Percentiles rank a stretch among this genome's conserved stretches.
Evolutionary conservation across 2,329 filamentous ascomycete species (phyloP).

Genomic region (Penicillium sp.): DNA sequence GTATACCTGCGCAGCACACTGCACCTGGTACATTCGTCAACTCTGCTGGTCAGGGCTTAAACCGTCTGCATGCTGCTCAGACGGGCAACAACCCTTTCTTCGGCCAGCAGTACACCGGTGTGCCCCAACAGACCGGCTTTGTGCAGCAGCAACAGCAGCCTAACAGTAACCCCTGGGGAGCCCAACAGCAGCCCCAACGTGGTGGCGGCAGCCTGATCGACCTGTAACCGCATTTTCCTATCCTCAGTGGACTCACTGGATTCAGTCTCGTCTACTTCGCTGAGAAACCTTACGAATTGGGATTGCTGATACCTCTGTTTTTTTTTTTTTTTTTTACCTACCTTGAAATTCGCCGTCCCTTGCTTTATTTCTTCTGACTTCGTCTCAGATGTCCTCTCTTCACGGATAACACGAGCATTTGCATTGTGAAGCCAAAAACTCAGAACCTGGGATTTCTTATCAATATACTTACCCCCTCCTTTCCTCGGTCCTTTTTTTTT

Average conservation of each 20-base stretch:
- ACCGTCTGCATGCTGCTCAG: conserved; percentile 64
- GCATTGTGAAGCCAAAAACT: conserved; percentile 7
- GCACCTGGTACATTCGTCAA: conserved; percentile 96
- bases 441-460: neutral
- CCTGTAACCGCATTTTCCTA: conserved; percentile 40
- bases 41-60: conserved; percentile 79
- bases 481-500: conserved; percentile 1
- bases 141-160: conserved; percentile 47
- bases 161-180: conserved; percentile 57
- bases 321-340: neutral
- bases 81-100: conserved; percentile 91
- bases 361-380: neutral
- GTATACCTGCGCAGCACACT: conserved; percentile 94
- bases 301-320: neutral
- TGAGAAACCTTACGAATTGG: conserved; percentile 1
- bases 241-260: neutral
- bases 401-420: conserved; percentile 4
- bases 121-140: conserved; percentile 48
- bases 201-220: conserved; percentile 61
- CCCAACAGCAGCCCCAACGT: conserved; percentile 47
- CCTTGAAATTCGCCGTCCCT: neutral
- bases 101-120: conserved; percentile 75
- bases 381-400: neutral
- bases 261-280: neutral
- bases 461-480: neutral